Evolutionary conservation across 495 filamentous ascomycete genomes (phyloP), one percentile per base, ranked within the genome.

Genomic region (Podospora pseudoanserina): DNA sequence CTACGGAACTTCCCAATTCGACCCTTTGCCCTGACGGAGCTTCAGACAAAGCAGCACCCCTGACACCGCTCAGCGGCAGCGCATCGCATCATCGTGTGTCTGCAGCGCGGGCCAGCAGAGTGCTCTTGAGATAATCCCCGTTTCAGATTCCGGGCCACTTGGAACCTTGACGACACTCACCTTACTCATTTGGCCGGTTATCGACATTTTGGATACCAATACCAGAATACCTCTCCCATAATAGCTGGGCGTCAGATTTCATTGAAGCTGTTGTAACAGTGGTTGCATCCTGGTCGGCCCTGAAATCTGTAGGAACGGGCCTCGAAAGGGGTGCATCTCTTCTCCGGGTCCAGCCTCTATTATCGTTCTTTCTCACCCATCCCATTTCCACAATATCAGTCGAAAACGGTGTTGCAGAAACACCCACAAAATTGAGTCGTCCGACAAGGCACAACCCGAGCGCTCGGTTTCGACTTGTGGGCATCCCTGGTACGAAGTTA

Each of bases 251-350:
- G 39, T 18, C 39, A 49, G 39, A 49, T 49, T 49, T 49, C 39
- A 49, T 49, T 0, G 39, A 49, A 49, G 15, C 39, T 49, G 9
- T 49, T 13, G 39, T 11, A 58, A 58, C 55, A 3, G 55, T 58
- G 55, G 55, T 26, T 26, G 55, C 55, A 58, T 58, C 18, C 55
- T 20, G 23, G n/a, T 58, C 23, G 55, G 55, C 55, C 55, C 55
- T 58, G 55, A 58, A 58, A 58, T 58, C 55, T 58, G 55, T 19
- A 58, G 55, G 55, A 58, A 58, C 55, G 23, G 55, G 55, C 55
- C 11, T 58, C 55, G 55, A 58, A 58, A 58, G 19, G 55, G 11
- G n/a, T 58, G 55, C 19, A 58, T 58, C 55, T 26, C 55, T 58
- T 18, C 55, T 58, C 55, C 55, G 5, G n/a, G 55, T 58, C 55